These are phyloP conservation scores for Ustilago esculenta DNA, from an alignment of 1,284 basidiomycete species.

Conservation along the genomic window DNA sequence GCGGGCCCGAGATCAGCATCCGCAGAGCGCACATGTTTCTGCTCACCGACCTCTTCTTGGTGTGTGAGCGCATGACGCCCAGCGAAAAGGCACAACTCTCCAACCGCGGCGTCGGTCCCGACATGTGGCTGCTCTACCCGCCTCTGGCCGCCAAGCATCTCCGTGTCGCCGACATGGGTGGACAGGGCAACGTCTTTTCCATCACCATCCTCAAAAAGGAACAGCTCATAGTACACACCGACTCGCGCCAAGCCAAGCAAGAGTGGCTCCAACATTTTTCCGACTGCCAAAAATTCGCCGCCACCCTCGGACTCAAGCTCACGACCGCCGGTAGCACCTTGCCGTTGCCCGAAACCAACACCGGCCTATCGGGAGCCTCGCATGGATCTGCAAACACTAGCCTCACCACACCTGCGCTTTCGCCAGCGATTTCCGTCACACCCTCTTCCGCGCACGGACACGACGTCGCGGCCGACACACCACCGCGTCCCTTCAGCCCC, in stretches of 20 bases:
- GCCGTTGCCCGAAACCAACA: slow-evolving; percentile 5
- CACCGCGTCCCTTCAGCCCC: slow-evolving; percentile 4
- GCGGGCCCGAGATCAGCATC: slow-evolving; percentile 72
- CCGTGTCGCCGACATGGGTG: slow-evolving; percentile 69
- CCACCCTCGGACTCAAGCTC: slow-evolving; percentile 67
- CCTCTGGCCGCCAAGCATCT: slow-evolving; percentile 94
- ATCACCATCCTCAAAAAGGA: slow-evolving; percentile 91
- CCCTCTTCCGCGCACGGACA: slow-evolving; percentile 44
- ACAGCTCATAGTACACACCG: slow-evolving; percentile 76
- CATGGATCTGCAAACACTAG: slow-evolving; percentile 13
- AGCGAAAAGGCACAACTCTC: slow-evolving; percentile 44
- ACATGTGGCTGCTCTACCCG: slow-evolving; percentile 94
- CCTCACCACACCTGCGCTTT: slow-evolving; percentile 34
- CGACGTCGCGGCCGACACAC: slow-evolving; percentile 5
- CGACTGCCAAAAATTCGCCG: slow-evolving; percentile 85
- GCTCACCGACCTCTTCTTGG: slow-evolving; percentile 88
- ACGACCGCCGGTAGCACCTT: slow-evolving; percentile 33
- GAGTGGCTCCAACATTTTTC: slow-evolving; percentile 78
- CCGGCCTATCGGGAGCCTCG: slow-evolving; percentile 3
- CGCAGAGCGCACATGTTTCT: slow-evolving; percentile 84
- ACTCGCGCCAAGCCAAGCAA: slow-evolving; percentile 75
- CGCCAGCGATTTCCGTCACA: slow-evolving; percentile 59
- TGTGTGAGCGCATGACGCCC: slow-evolving; percentile 70
- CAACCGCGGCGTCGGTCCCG: slow-evolving; percentile 67
- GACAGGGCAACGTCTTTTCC: slow-evolving; percentile 76